Evolutionary conservation across 2,329 filamentous ascomycete species (phyloP), one percentile per base, ranked within the genome.

Genomic region (Trichoderma sp.): DNA sequence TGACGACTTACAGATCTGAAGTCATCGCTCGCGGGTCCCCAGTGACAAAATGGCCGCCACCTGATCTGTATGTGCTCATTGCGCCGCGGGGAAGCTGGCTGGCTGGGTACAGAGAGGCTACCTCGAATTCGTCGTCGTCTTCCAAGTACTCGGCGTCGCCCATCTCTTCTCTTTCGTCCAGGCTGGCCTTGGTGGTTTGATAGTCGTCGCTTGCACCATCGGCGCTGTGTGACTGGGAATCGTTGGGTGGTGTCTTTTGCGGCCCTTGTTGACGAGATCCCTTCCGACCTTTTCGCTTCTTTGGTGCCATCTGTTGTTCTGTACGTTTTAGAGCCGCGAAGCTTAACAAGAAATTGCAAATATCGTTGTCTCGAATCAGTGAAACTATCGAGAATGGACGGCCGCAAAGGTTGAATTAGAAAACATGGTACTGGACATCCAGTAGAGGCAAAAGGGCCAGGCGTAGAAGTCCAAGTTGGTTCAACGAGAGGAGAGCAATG

Each of bases 101-200:
- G 37, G 76, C 73, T 9, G 82, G 76, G 68, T 83, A 84, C 15
- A 82, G 71, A 6, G 83, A 83, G 42, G 81, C 83, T 50, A 67
- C 52, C 22, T 72, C 70, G 32, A 70, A 77, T 58, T 78, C 74
- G 50, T 74, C 71, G 19, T 73, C 78, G 60, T 73, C 73, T 53
- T 74, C 73, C 48, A 71, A 73, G 73, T 50, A 73, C 72, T 48
- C 42, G 17, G 50, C 34, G 13, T 27, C 54, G 17, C 34, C 52
- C 70, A 22, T 75, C 74, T 76, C 76, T 5, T 64, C 27, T 9
- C 17, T 76, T 60, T 79, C 76, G 61, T 79, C 76, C 60, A 79
- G 76, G n/a, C 73, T 75, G 58, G 74, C 73, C 70, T 79, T 79
- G 67, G 76, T 76, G 58, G 78, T 80, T 10, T 75, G 75, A 25